Conservation (phyloP, 768 basidiomycete genomes). For the Gymnopilus junonius region DNA sequence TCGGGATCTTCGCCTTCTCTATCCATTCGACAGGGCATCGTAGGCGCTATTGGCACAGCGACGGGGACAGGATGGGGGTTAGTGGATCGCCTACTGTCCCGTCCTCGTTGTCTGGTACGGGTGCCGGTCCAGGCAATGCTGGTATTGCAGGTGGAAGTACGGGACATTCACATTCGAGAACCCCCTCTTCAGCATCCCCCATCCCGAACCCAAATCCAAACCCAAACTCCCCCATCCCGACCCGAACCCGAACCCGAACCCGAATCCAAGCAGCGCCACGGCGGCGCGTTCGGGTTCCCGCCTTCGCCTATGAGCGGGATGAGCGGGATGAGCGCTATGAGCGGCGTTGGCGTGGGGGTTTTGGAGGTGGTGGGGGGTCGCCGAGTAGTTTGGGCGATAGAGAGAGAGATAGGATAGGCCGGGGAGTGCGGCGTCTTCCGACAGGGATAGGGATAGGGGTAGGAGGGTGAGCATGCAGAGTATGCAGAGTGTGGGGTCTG, state of each 20-base stretch:
- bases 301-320: slow-evolving; percentile 32
- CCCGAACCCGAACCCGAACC: too few relatives aligned
- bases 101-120: slow-evolving; percentile 18
- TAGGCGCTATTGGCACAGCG: too few relatives aligned
- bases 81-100: slow-evolving; percentile 15
- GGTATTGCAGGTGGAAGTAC: slow-evolving; percentile 7
- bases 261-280: too few relatives aligned
- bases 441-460: slow-evolving; percentile 14
- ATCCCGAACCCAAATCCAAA: too few relatives aligned
- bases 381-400: slow-evolving; percentile 34
- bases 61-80: slow-evolving; percentile 1
- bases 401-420: slow-evolving; percentile 23
- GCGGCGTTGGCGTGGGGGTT: slow-evolving; percentile 9
- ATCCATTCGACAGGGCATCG: slow-evolving; percentile 34
- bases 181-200: slow-evolving; percentile 21
- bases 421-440: slow-evolving; percentile 19
- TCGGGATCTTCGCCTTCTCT: slow-evolving; percentile 37
- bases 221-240: too few relatives aligned
- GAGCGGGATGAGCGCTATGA: too few relatives aligned
- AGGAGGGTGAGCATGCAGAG: slow-evolving; percentile 22
- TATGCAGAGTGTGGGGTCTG: slow-evolving; percentile 1
- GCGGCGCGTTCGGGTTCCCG: slow-evolving; percentile 23
- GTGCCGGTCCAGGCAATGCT: too few relatives aligned
- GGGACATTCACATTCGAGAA: slow-evolving; percentile 19
- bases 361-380: slow-evolving; percentile 18